Evolutionary conservation across 441 rosid species (phyloP).

Genomic region (Viola pubescens): DNA sequence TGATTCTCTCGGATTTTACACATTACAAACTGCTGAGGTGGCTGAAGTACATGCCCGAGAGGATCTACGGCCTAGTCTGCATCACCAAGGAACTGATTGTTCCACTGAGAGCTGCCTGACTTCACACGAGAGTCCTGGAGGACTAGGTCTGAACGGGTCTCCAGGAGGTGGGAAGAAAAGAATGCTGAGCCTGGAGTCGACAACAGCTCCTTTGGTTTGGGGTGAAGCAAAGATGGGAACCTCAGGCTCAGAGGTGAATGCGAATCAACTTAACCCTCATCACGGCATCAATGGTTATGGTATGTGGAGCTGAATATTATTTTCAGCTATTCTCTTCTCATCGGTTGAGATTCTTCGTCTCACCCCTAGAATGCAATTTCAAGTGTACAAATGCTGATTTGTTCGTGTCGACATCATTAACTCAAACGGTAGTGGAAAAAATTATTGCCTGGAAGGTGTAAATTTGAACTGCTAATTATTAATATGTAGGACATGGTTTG

Average conservation of each 20-base stretch:
- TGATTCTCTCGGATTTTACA: conserved; percentile 36
- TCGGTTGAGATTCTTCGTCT: conserved; percentile 13
- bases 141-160: conserved; percentile 36
- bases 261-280: conserved; percentile 24
- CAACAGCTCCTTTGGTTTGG: conserved; percentile 31
- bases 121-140: conserved; percentile 48
- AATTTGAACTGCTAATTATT: conserved; percentile 3
- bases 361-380: conserved; percentile 11
- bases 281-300: conserved; percentile 33
- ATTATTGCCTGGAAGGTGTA: background rate
- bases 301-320: conserved; percentile 22
- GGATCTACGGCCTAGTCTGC: conserved; percentile 30
- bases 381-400: conserved; percentile 25
- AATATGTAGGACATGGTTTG: too few species aligned
- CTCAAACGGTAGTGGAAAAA: conserved; percentile 7
- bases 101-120: conserved; percentile 70
- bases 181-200: conserved; percentile 27
- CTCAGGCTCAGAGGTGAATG: conserved; percentile 15
- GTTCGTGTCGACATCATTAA: conserved; percentile 1
- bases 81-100: conserved; percentile 49
- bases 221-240: conserved; percentile 28
- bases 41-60: conserved; percentile 27
- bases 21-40: conserved; percentile 24
- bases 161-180: conserved; percentile 38
- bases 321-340: background rate